A percentile compares a stretch with the other conserved stretches of the same genome.
Conservation (phyloP, 306 rosid genomes). For the Casuarina cunninghamiana region DNA sequence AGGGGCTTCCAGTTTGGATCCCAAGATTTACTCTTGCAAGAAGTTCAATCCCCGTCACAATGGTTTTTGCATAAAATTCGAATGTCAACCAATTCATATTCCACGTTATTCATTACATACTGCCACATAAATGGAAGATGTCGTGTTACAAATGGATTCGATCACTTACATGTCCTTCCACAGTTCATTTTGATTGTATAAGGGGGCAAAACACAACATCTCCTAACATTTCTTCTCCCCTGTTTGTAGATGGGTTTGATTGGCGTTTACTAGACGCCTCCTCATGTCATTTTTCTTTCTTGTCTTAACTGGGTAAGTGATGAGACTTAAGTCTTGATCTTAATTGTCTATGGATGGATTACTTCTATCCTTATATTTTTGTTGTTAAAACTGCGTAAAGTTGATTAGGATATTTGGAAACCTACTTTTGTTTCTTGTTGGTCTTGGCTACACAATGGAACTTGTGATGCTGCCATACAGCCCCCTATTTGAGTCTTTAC, state of each 20-base stretch:
- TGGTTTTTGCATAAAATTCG: background rate
- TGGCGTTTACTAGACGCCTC: constrained; percentile 23
- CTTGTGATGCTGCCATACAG: constrained; percentile 91
- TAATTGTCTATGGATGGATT: constrained; percentile 8
- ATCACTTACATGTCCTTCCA: too few species aligned
- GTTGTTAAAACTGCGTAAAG: constrained; percentile 18
- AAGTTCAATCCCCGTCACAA: background rate
- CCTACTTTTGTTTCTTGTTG: constrained; percentile 78
- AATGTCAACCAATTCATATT: background rate
- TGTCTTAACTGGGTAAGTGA: constrained; percentile 82
- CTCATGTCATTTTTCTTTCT: constrained; percentile 75
- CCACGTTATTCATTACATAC: background rate
- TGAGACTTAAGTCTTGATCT: background rate
- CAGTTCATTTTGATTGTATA: constrained; percentile 21
- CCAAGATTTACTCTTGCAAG: too few species aligned
- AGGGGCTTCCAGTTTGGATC: background rate
- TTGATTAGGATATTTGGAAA: constrained; percentile 81
- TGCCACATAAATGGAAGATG: background rate
- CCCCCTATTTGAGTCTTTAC: constrained; percentile 82
- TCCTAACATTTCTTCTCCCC: constrained; percentile 9
- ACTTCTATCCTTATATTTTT: too few species aligned
- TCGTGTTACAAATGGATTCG: background rate
- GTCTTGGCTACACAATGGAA: constrained; percentile 43
- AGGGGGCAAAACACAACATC: constrained; percentile 10
- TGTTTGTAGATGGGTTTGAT: constrained; percentile 64